These are phyloP conservation scores for Lagerstroemia speciosa DNA, from an alignment of 345 rosid species.

Conservation along the genomic window DNA sequence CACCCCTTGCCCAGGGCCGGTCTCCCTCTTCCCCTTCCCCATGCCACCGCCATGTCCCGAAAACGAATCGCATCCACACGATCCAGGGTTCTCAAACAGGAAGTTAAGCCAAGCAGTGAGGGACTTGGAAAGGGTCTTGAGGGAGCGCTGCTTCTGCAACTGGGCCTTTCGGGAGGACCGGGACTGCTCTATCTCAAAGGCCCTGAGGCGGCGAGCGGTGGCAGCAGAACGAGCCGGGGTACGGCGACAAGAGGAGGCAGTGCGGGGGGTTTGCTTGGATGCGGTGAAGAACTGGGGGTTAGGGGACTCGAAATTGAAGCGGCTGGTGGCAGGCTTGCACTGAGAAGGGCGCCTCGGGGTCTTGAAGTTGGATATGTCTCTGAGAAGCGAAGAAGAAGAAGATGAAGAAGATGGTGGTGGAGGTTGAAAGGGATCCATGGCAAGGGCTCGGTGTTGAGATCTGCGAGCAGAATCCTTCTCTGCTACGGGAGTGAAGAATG, in stretches of 20 bases:
- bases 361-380: slow-evolving; percentile 75
- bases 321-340: background rate
- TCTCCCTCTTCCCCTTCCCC: slow-evolving; percentile 48
- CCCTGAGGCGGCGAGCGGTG: slow-evolving; percentile 42
- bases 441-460: background rate
- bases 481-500: background rate
- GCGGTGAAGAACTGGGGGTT: slow-evolving; percentile 55
- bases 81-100: slow-evolving; percentile 54
- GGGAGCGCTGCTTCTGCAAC: slow-evolving; percentile 45
- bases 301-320: slow-evolving; percentile 37
- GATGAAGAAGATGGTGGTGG: background rate
- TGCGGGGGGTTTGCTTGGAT: slow-evolving; percentile 44
- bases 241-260: slow-evolving; percentile 24
- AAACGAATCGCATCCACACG: slow-evolving; percentile 46
- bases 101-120: slow-evolving; percentile 86
- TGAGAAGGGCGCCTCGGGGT: slow-evolving; percentile 27
- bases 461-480: background rate
- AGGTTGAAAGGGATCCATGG: background rate
- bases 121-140: slow-evolving; percentile 61
- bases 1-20: slow-evolving; percentile 16
- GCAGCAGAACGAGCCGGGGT: slow-evolving; percentile 23
- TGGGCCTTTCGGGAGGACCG: slow-evolving; percentile 66
- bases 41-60: slow-evolving; percentile 5
- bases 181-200: slow-evolving; percentile 63
- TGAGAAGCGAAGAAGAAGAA: slow-evolving; percentile 29